Percentiles rank a stretch among this genome's conserved stretches.
Evolutionary conservation across 2,329 filamentous ascomycete genomes (phyloP).

Genomic region (Mycosphaerelloides madeirae): DNA sequence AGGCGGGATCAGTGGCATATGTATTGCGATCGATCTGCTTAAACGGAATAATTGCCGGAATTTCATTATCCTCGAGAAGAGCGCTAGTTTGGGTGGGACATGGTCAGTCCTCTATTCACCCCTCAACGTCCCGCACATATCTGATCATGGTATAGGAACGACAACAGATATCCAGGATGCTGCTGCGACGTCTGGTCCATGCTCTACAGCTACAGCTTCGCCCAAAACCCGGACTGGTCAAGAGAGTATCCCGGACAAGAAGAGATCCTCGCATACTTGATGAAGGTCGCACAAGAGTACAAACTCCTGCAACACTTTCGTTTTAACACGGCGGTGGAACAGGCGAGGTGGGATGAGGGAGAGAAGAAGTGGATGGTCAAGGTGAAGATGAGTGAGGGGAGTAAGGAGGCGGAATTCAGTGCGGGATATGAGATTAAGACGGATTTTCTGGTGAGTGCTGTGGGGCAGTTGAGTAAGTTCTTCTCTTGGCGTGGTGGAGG

Average conservation of each 20-base stretch:
- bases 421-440: constrained; percentile 50
- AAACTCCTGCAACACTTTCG: constrained; percentile 53
- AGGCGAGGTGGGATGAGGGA: constrained; percentile 52
- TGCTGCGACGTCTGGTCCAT: constrained; percentile 45
- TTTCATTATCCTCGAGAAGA: constrained; percentile 56
- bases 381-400: constrained; percentile 45
- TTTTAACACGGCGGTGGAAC: constrained; percentile 53
- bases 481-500: too few relatives aligned
- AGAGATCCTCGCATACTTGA: constrained; percentile 56
- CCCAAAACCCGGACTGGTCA: constrained; percentile 55
- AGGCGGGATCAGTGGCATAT: constrained; percentile 45
- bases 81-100: constrained; percentile 49
- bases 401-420: constrained; percentile 53
- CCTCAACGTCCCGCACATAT: not conserved
- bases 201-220: constrained; percentile 58
- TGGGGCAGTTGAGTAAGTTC: constrained; percentile 47
- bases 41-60: constrained; percentile 49
- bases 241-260: constrained; percentile 57
- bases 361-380: constrained; percentile 49
- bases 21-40: constrained; percentile 55
- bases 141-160: constrained; percentile 25
- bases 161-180: constrained; percentile 53
- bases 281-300: constrained; percentile 50
- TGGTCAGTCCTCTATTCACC: constrained; percentile 34
- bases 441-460: constrained; percentile 55